Percentiles rank a stretch among this genome's conserved stretches.
phyloP scores from a whole-genome alignment of 169 alveolate species.

The Plasmodium gaboni region DNA sequence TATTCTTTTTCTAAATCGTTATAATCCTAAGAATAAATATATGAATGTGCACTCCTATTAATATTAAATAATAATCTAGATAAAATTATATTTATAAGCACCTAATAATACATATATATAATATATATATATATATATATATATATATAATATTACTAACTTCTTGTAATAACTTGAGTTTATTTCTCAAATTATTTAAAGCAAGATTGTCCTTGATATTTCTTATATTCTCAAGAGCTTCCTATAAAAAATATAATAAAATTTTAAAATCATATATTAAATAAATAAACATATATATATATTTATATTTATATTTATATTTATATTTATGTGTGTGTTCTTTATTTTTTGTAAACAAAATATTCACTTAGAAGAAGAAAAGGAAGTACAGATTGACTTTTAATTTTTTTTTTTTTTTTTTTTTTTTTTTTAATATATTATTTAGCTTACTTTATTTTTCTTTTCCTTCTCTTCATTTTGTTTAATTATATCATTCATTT shows the following conservation, averaged over 20 bases:
- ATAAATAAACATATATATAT: constrained; percentile 12
- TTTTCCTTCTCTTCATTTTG: constrained; percentile 24
- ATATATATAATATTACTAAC: constrained; percentile 12
- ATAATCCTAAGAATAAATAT: constrained; percentile 14
- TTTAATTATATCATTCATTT: constrained; percentile 47
- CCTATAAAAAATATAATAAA: not conserved
- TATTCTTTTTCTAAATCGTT: constrained; percentile 37
- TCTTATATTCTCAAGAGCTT: constrained; percentile 14
- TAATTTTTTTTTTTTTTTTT: too few relatives aligned
- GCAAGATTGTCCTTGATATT: constrained; percentile 20
- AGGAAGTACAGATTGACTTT: too few relatives aligned
- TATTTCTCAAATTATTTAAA: constrained; percentile 30
- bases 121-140: not conserved
- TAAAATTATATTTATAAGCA: not conserved
- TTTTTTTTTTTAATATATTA: not conserved
- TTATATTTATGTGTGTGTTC: not conserved
- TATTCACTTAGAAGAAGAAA: too few relatives aligned
- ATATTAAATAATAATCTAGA: too few relatives aligned
- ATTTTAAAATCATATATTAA: not conserved
- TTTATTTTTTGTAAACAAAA: too few relatives aligned
- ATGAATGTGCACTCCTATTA: not conserved
- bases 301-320: too few relatives aligned
- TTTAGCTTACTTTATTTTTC: constrained; percentile 38
- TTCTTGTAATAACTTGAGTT: constrained; percentile 27
- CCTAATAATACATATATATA: too few relatives aligned